phyloP scores from a whole-genome alignment of 2,329 filamentous ascomycete species.

The Penicillium crustosum region DNA sequence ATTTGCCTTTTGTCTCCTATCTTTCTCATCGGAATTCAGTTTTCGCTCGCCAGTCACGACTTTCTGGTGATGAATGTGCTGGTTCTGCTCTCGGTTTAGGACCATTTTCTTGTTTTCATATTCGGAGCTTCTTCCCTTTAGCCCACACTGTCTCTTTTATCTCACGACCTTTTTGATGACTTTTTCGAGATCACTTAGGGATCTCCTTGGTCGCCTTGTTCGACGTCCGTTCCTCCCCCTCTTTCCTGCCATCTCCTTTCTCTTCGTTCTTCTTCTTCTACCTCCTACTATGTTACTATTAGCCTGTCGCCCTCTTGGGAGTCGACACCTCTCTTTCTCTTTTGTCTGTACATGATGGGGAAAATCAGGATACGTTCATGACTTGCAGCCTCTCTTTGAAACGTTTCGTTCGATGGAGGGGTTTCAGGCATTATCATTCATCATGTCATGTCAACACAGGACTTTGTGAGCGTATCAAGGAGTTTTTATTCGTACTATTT shows the following conservation, averaged over 20 bases:
- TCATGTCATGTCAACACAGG: slow-evolving; percentile 11
- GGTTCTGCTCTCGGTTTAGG: slow-evolving; percentile 11
- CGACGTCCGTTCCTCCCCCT: slow-evolving; percentile 13
- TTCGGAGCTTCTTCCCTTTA: slow-evolving; percentile 17
- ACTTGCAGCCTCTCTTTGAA: slow-evolving; percentile 12
- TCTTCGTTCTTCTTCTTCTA: slow-evolving; percentile 20
- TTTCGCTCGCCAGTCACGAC: slow-evolving; percentile 27
- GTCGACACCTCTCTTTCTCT: slow-evolving; percentile 17
- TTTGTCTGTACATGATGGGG: slow-evolving; percentile 33
- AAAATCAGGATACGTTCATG: slow-evolving; percentile 26
- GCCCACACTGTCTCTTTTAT: slow-evolving; percentile 23
- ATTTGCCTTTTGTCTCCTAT: slow-evolving; percentile 19
- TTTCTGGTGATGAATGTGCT: slow-evolving; percentile 23
- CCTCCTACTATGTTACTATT: slow-evolving; percentile 18
- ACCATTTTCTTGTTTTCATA: slow-evolving; percentile 18
- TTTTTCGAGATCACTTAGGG: slow-evolving; percentile 5
- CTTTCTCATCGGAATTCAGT: slow-evolving; percentile 19
- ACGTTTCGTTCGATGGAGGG: slow-evolving; percentile 1
- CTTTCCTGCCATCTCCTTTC: slow-evolving; percentile 11
- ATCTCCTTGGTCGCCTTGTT: slow-evolving; percentile 13
- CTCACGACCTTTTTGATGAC: slow-evolving; percentile 14
- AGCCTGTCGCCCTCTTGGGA: slow-evolving; percentile 16
- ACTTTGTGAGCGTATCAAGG: slow-evolving; percentile 10
- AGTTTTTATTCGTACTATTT: slow-evolving; percentile 13
- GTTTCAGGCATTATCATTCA: slow-evolving; percentile 8